Conservation (phyloP, 768 basidiomycete genomes). For the Symmetrospora coprosmae region DNA sequence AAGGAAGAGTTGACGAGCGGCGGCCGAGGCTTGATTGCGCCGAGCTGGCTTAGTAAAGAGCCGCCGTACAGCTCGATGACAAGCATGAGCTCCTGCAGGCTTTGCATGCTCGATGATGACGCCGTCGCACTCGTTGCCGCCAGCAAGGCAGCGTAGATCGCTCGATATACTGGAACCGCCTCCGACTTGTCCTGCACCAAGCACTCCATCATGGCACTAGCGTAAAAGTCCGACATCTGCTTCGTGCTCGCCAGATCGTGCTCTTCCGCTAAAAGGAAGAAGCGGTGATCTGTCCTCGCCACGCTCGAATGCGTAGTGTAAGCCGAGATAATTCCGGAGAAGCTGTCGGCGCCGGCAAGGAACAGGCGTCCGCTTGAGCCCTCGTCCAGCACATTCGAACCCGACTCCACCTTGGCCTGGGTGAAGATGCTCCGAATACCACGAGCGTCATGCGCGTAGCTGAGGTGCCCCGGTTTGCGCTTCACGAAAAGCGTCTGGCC, state of each 20-base stretch:
- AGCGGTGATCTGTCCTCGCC: constrained; percentile 64
- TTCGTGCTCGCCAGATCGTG: background rate
- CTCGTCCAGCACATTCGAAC: constrained; percentile 75
- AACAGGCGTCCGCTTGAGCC: constrained; percentile 47
- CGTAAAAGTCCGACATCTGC: background rate
- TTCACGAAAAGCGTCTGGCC: constrained; percentile 83
- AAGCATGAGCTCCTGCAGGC: too few species aligned
- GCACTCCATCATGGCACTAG: constrained; percentile 1
- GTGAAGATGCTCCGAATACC: constrained; percentile 85
- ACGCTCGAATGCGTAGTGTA: constrained; percentile 70
- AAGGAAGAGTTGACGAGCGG: too few species aligned
- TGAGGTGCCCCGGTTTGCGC: constrained; percentile 76
- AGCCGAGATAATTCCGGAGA: constrained; percentile 71
- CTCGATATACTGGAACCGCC: background rate
- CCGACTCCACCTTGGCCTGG: constrained; percentile 67
- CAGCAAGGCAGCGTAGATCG: background rate
- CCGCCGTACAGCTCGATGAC: too few species aligned
- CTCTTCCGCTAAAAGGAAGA: constrained; percentile 33
- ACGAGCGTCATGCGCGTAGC: constrained; percentile 83
- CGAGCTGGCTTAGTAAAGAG: too few species aligned
- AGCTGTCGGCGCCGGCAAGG: constrained; percentile 45
- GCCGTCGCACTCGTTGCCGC: too few species aligned
- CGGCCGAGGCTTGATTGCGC: too few species aligned
- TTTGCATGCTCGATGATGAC: too few species aligned
- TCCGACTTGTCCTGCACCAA: constrained; percentile 16